Evolutionary conservation across 1,284 basidiomycete genomes (phyloP).

Genomic region (Leccinum subrobustum): DNA sequence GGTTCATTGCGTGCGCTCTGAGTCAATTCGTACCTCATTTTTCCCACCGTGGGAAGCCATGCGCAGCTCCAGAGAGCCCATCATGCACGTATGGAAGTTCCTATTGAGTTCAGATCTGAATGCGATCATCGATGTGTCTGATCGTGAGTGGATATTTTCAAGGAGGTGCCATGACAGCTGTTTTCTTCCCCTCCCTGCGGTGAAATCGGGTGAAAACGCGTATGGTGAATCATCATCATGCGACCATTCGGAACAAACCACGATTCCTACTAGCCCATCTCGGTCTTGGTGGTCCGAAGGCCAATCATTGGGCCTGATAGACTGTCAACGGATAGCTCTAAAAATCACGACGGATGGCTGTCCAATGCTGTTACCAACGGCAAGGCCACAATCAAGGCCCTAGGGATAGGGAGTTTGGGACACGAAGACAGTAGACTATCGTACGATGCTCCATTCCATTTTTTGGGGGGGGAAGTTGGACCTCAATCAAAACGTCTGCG

Average conservation of each 20-base stretch:
- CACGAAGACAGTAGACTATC: conserved; percentile 2
- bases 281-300: conserved; percentile 12
- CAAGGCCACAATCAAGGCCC: conserved; percentile 21
- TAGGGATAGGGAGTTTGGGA: background rate
- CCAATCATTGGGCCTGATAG: background rate
- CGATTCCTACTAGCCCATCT: conserved; percentile 14
- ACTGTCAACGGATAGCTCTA: background rate
- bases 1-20: conserved; percentile 3
- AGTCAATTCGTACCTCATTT: background rate
- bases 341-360: conserved; percentile 3
- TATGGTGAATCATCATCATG: conserved; percentile 7
- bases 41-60: background rate
- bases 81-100: background rate
- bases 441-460: background rate
- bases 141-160: background rate
- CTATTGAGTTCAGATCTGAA: conserved; percentile 3
- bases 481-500: background rate
- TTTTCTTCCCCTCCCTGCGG: conserved; percentile 2
- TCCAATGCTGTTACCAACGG: conserved; percentile 9
- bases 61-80: background rate
- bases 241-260: background rate
- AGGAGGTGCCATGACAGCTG: background rate
- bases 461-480: background rate
- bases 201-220: conserved; percentile 2
- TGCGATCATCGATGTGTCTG: background rate